phyloP scores from a whole-genome alignment of 1,284 basidiomycete species.

The Pterulicium gracile region DNA sequence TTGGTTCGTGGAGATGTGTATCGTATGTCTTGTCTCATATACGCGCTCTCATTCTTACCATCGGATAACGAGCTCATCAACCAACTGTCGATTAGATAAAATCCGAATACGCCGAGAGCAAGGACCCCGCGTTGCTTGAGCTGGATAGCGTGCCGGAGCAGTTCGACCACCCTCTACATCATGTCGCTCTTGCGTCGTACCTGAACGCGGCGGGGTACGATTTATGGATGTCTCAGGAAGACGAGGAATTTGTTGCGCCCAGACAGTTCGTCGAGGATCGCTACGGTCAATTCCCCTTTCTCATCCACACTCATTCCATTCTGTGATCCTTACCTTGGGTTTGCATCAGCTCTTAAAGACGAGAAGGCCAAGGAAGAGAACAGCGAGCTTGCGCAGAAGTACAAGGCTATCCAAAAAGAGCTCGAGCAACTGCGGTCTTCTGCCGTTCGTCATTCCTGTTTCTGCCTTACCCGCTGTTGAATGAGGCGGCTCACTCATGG shows the following conservation, averaged over 20 bases:
- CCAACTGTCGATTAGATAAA: conserved; percentile 22
- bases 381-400: conserved; percentile 38
- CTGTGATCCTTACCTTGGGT: not conserved
- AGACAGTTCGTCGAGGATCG: conserved; percentile 47
- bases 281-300: conserved; percentile 4
- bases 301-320: conserved; percentile 1
- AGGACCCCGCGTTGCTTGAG: conserved; percentile 56
- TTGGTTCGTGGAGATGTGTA: conserved; percentile 78
- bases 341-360: conserved; percentile 49
- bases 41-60: conserved; percentile 3
- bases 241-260: conserved; percentile 55
- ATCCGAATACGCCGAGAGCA: conserved; percentile 44
- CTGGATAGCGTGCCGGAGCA: conserved; percentile 49
- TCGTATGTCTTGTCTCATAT: conserved; percentile 33
- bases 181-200: conserved; percentile 67
- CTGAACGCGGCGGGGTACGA: conserved; percentile 64
- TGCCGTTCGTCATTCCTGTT: conserved; percentile 29
- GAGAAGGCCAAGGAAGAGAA: conserved; percentile 48
- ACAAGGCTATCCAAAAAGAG: conserved; percentile 38
- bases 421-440: conserved; percentile 48
- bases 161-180: conserved; percentile 63
- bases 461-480: conserved; percentile 9
- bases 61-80: not conserved
- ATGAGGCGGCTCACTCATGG: no score
- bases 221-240: conserved; percentile 60